Evolutionary conservation across 495 filamentous ascomycete genomes (phyloP), one percentile per base, ranked within the genome.

Genomic region (Podospora bellae-mahoneyi): DNA sequence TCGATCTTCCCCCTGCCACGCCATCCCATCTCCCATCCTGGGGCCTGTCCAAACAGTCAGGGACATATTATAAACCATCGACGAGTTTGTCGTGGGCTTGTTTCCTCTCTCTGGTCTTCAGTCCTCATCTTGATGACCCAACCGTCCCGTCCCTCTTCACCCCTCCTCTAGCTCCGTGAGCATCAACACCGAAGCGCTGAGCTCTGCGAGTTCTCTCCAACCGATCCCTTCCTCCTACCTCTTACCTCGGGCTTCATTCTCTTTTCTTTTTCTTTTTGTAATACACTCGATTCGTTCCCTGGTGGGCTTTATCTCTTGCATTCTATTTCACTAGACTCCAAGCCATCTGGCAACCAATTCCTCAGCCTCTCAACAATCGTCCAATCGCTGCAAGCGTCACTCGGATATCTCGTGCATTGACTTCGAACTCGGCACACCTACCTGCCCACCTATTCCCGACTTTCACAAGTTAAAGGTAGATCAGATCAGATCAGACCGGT

Each of bases 131-230:
- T 76, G 74, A 78, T 78, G 82, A 78, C 78, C 76, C 71, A 75
- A 68, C 64, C 30, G 6, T n/a, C 32, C 58, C 39, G 60, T 58
- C 23, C 18, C 4, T 58, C 55, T 58, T 26, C 23, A 62, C 64
- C 66, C 62, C 58, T 66, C 64, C 67, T 60, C 66, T 65, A 57
- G 68, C 73, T 66, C 68, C 57, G 66, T 54, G 73, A 74, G 76
- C 75, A 73, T 65, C 73, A 69, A 69, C 65, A 69, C 70, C 72
- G 73, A 75, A 77, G 78, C 81, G 39, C 39, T 80, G 77, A 82
- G 78, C 84, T 84, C 84, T 79, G 82, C 83, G 78, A 84, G 83
- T 82, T 84, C 80, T 79, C 72, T 75, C 76, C 28, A 39, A 73
- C 69, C 67, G 77, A 73, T 67, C 70, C 74, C 56, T 69, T 64